Conservation (phyloP, 306 rosid genomes). For the Prunus fruticosa region DNA sequence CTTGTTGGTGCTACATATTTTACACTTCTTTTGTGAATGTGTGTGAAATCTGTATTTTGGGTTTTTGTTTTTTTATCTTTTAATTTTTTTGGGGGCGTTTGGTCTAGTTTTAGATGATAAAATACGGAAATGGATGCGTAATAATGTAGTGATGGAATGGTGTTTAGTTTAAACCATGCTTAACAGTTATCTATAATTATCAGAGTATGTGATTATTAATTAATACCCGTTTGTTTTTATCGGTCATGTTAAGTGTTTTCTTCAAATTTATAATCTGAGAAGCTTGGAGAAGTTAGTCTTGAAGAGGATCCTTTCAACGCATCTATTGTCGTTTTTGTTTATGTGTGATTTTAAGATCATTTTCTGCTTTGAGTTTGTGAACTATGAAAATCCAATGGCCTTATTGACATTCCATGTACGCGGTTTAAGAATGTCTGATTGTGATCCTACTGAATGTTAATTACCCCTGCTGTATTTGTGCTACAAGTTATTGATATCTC, state of each 20-base stretch:
- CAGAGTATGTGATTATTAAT: background rate
- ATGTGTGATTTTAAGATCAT: background rate
- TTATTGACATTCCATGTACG: background rate
- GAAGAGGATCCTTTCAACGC: background rate
- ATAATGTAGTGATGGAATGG: background rate
- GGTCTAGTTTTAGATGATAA: background rate
- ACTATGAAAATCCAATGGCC: background rate
- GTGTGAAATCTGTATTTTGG: background rate
- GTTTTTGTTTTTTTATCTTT: background rate
- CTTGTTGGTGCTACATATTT: background rate
- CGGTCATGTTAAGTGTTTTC: background rate
- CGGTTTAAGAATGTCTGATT: constrained; percentile 2
- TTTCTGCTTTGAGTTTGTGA: background rate
- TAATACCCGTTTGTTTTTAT: background rate
- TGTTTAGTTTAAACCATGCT: background rate
- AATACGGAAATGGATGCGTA: background rate
- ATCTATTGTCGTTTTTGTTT: background rate
- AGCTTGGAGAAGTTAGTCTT: background rate
- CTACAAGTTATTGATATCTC: background rate
- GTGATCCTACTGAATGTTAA: background rate
- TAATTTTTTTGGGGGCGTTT: background rate
- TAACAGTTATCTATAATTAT: background rate
- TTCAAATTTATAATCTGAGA: background rate
- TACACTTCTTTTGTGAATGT: background rate
- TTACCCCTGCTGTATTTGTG: background rate